These are phyloP conservation scores for Drechslerella coelobrocha DNA, from an alignment of 2,329 filamentous ascomycete species.

Conservation along the genomic window DNA sequence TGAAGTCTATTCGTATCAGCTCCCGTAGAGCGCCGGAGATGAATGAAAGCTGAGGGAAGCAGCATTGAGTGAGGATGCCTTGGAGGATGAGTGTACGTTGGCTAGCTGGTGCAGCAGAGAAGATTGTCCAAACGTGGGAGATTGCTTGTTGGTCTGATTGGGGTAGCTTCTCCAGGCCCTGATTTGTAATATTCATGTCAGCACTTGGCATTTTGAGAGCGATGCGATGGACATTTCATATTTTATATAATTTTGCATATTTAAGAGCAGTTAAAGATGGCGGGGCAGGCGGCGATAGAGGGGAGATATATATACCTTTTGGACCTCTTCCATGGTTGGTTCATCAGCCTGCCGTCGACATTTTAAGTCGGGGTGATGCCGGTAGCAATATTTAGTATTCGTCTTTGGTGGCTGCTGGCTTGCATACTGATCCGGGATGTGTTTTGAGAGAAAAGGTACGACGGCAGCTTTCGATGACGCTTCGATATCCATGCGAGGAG, in stretches of 20 bases:
- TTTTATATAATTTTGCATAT: slow-evolving; percentile 5
- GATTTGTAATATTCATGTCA: slow-evolving; percentile 12
- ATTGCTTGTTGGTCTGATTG: slow-evolving; percentile 91
- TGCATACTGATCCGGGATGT: slow-evolving; percentile 88
- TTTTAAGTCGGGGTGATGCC: slow-evolving; percentile 91
- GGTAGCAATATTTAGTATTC: slow-evolving; percentile 94
- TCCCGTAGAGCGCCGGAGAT: slow-evolving; percentile 90
- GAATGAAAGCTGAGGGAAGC: slow-evolving; percentile 94
- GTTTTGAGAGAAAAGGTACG: slow-evolving; percentile 85
- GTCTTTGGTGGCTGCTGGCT: slow-evolving; percentile 61
- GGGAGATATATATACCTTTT: slow-evolving; percentile 67
- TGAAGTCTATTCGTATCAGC: slow-evolving; percentile 95
- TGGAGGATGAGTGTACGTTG: slow-evolving; percentile 96
- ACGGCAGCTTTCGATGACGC: slow-evolving; percentile 79
- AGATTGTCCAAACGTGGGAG: slow-evolving; percentile 95
- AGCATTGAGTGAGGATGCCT: slow-evolving; percentile 94
- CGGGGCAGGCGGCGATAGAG: not conserved
- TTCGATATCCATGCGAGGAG: slow-evolving; percentile 56
- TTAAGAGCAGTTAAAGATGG: not conserved
- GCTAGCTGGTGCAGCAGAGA: slow-evolving; percentile 91
- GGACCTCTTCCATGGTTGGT: slow-evolving; percentile 92
- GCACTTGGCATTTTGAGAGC: not conserved
- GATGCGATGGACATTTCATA: slow-evolving; percentile 52
- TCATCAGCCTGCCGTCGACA: slow-evolving; percentile 93
- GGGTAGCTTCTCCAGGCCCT: slow-evolving; percentile 83